Percentiles rank a stretch among this genome's conserved stretches.
Conservation (phyloP, 176 grass and related monocot genomes). For the Elymus sibiricus region DNA sequence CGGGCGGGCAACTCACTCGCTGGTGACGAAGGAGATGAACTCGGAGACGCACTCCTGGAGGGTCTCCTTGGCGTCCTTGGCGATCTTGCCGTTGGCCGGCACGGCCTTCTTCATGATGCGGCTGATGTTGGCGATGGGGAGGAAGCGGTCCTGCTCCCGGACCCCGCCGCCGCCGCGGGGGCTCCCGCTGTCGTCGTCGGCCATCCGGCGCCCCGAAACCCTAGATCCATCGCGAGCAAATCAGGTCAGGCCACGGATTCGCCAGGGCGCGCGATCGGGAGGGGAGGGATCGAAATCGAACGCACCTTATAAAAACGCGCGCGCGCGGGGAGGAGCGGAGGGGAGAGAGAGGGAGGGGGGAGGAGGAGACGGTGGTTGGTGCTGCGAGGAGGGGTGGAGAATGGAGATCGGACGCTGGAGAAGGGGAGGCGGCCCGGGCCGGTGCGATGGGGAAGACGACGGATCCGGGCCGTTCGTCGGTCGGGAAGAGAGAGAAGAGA, state of each 20-base stretch:
- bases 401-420: constrained; percentile 80
- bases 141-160: constrained; percentile 92
- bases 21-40: constrained; percentile 98
- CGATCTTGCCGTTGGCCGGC: constrained; percentile 98
- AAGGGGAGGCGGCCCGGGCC: constrained; percentile 36
- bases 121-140: constrained; percentile 99
- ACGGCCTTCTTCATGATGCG: constrained; percentile 99
- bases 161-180: constrained; percentile 49
- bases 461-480: constrained; percentile 55
- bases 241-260: neutral
- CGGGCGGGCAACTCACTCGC: constrained; percentile 68
- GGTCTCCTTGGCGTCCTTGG: constrained; percentile 98
- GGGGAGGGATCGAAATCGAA: constrained; percentile 1
- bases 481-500: neutral
- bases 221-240: constrained; percentile 49
- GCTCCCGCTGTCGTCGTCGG: constrained; percentile 57
- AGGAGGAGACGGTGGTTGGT: constrained; percentile 15
- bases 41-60: constrained; percentile 99
- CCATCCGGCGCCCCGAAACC: constrained; percentile 48
- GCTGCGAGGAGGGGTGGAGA: constrained; percentile 45
- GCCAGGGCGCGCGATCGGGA: constrained; percentile 2
- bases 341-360: neutral
- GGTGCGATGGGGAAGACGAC: constrained; percentile 33
- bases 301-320: constrained; percentile 48
- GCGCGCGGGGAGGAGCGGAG: neutral